Evolutionary conservation across 2,329 filamentous ascomycete genomes (phyloP).

Genomic region (Penicillium sclerotigenum): DNA sequence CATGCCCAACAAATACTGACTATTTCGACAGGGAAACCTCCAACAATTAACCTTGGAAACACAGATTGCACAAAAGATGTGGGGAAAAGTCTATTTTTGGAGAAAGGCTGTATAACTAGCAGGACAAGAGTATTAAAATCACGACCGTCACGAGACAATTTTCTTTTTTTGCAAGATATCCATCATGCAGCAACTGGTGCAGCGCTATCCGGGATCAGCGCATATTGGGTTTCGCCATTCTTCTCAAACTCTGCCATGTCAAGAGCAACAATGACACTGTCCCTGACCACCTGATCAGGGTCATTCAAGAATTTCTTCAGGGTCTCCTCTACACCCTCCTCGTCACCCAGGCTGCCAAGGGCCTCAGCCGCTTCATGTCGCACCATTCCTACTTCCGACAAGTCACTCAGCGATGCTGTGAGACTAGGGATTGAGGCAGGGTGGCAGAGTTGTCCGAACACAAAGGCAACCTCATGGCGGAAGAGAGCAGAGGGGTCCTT

Average conservation of each 20-base stretch:
- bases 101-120: constrained; percentile 26
- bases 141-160: constrained; percentile 28
- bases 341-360: constrained; percentile 86
- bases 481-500: constrained; percentile 85
- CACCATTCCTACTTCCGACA: constrained; percentile 89
- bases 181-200: constrained; percentile 31
- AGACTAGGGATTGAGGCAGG: constrained; percentile 94
- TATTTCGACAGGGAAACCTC: constrained; percentile 31
- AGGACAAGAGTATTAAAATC: constrained; percentile 27
- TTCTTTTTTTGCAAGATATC: constrained; percentile 4
- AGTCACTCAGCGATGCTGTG: constrained; percentile 71
- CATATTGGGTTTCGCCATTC: constrained; percentile 84
- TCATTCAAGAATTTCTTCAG: constrained; percentile 82
- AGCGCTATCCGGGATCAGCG: constrained; percentile 68
- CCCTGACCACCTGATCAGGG: constrained; percentile 86
- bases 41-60: constrained; percentile 31
- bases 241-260: constrained; percentile 98
- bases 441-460: constrained; percentile 93
- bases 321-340: constrained; percentile 85
- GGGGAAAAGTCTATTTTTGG: constrained; percentile 21
- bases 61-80: constrained; percentile 14
- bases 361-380: constrained; percentile 96
- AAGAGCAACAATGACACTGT: constrained; percentile 90
- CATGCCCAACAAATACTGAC: constrained; percentile 19
- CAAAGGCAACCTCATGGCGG: constrained; percentile 96